These are phyloP conservation scores for Davidsoniella virescens DNA, from an alignment of 2,329 filamentous ascomycete species.

Conservation along the genomic window DNA sequence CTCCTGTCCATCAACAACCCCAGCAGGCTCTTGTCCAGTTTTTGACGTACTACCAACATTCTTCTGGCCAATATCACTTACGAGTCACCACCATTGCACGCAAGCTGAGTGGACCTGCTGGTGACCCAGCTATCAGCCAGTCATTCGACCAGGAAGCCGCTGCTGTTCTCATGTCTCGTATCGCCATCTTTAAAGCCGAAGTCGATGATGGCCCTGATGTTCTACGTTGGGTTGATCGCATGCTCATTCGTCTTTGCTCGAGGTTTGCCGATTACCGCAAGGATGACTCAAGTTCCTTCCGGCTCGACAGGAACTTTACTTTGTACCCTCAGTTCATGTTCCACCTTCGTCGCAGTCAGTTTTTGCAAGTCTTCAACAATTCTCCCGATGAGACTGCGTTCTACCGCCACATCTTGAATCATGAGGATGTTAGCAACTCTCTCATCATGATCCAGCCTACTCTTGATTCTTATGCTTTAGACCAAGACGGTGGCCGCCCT, in stretches of 20 bases:
- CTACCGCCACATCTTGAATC: conserved; percentile 89
- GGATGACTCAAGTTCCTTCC: conserved; percentile 93
- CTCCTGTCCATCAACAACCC: conserved; percentile 65
- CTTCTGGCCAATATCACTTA: conserved; percentile 88
- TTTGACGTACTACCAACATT: conserved; percentile 95
- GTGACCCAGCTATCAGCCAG: conserved; percentile 86
- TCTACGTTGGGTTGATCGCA: conserved; percentile 91
- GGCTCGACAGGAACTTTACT: conserved; percentile 96
- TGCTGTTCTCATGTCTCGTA: conserved; percentile 95
- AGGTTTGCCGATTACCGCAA: conserved; percentile 96
- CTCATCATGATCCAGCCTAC: conserved; percentile 98
- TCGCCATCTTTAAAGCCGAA: conserved; percentile 96
- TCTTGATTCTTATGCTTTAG: conserved; percentile 90
- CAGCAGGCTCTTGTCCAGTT: conserved; percentile 97
- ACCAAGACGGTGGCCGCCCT: conserved; percentile 80
- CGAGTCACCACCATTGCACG: conserved; percentile 87
- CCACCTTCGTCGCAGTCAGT: conserved; percentile 89
- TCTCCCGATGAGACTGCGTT: conserved; percentile 99
- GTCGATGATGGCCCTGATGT: conserved; percentile 98
- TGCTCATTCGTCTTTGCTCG: conserved; percentile 93
- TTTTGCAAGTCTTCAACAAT: conserved; percentile 98
- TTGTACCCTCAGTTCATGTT: conserved; percentile 99
- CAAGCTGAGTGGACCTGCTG: conserved; percentile 80
- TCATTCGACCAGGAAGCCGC: conserved; percentile 98
- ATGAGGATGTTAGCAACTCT: conserved; percentile 93